Percentiles rank a stretch among this genome's conserved stretches.
Evolutionary conservation across 2,329 filamentous ascomycete species (phyloP).

Genomic region (Fusarium foetens): DNA sequence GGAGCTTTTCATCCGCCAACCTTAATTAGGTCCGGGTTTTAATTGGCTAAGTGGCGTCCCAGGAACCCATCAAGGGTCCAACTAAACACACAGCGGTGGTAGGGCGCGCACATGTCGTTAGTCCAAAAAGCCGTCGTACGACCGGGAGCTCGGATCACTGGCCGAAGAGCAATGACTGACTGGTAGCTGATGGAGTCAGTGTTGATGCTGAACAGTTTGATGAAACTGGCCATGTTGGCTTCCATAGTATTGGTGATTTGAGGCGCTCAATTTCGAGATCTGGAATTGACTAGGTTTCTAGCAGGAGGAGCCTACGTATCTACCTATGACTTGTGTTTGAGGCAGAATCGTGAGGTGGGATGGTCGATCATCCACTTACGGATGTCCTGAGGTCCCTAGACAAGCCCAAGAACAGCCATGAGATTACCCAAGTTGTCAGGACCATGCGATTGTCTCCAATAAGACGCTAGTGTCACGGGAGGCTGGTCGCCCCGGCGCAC

Average conservation of each 20-base stretch:
- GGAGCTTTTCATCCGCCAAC: conserved; percentile 40
- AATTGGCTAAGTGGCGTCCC: conserved; percentile 30
- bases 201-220: background rate
- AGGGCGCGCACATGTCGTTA: conserved; percentile 36
- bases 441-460: conserved; percentile 31
- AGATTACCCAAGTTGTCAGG: conserved; percentile 33
- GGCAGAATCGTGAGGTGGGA: conserved; percentile 31
- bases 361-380: conserved; percentile 23
- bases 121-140: conserved; percentile 29
- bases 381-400: conserved; percentile 20
- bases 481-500: conserved; percentile 38
- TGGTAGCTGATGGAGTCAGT: background rate
- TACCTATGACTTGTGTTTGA: conserved; percentile 13
- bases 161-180: conserved; percentile 4
- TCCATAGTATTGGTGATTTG: background rate
- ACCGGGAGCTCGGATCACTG: conserved; percentile 28
- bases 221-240: background rate
- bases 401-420: conserved; percentile 22
- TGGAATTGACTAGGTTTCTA: conserved; percentile 1
- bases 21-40: conserved; percentile 4
- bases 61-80: conserved; percentile 37
- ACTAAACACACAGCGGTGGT: conserved; percentile 22
- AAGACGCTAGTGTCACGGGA: conserved; percentile 41
- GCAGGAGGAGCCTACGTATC: background rate
- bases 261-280: background rate